phyloP scores from a whole-genome alignment of 805 yeast genomes.

The Metschnikowia corniflorae region DNA sequence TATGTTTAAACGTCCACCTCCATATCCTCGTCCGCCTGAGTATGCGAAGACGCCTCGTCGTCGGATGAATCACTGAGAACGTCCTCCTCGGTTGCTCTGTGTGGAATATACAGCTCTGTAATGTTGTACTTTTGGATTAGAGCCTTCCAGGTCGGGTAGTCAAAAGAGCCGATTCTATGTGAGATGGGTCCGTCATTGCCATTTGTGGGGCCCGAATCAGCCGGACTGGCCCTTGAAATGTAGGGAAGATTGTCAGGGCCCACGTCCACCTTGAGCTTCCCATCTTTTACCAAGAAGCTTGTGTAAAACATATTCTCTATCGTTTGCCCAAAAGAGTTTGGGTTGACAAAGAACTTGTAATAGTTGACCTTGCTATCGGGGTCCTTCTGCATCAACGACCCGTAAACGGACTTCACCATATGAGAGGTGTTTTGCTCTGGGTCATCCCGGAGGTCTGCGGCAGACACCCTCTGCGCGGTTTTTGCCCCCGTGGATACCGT shows the following conservation, averaged over 20 bases:
- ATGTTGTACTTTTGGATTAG: slow-evolving; percentile 55
- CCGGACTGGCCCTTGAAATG: slow-evolving; percentile 5
- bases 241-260: slow-evolving; percentile 46
- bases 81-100: slow-evolving; percentile 27
- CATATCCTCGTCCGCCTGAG: background rate
- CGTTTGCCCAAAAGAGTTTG: slow-evolving; percentile 69
- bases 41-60: background rate
- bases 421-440: slow-evolving; percentile 62
- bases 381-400: slow-evolving; percentile 27
- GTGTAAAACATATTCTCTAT: slow-evolving; percentile 82
- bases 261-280: slow-evolving; percentile 50
- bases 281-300: slow-evolving; percentile 77
- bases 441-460: slow-evolving; percentile 47
- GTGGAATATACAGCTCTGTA: slow-evolving; percentile 49
- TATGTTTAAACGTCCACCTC: slow-evolving; percentile 2
- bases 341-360: slow-evolving; percentile 68
- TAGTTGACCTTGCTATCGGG: slow-evolving; percentile 47
- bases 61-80: slow-evolving; percentile 4
- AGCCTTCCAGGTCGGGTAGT: slow-evolving; percentile 60
- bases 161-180: slow-evolving; percentile 74
- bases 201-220: too few species aligned
- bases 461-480: slow-evolving; percentile 51
- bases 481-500: slow-evolving; percentile 31
- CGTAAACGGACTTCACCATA: slow-evolving; percentile 55
- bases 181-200: slow-evolving; percentile 21